Evolutionary conservation across 139 green algal species (phyloP).

Genomic region (Cymbomonas tetramitiformis): DNA sequence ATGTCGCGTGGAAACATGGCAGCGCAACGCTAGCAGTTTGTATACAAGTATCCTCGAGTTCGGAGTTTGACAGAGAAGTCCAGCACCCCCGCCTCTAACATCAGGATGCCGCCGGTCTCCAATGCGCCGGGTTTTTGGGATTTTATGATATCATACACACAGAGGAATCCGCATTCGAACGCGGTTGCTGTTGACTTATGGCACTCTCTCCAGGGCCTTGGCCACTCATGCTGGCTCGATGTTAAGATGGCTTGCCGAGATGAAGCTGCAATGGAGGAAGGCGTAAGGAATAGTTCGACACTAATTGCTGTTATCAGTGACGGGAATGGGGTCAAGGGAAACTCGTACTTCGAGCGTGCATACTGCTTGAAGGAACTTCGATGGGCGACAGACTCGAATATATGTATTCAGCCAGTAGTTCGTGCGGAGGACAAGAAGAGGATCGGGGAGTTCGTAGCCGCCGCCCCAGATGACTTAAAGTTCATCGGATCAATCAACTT

Average conservation of each 20-base stretch:
- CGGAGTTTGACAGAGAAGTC: no score
- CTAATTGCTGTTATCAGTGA: not conserved
- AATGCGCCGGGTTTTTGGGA: not conserved
- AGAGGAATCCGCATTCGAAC: not conserved
- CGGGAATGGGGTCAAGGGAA: not conserved
- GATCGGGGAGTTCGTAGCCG: not conserved
- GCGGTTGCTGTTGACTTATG: not conserved
- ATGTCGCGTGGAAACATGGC: no score
- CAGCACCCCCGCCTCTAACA: no score
- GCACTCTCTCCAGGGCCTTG: not conserved
- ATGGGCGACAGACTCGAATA: not conserved
- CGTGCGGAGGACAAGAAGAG: not conserved
- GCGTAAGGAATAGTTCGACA: not conserved
- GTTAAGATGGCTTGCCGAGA: not conserved
- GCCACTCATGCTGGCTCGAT: not conserved
- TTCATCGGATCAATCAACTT: not conserved
- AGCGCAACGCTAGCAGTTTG: no score
- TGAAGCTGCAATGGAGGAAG: not conserved
- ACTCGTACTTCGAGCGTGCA: not conserved
- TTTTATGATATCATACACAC: not conserved
- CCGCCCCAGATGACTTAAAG: not conserved
- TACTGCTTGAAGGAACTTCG: not conserved
- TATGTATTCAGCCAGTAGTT: not conserved
- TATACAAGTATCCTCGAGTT: no score
- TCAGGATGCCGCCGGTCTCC: no score